Evolutionary conservation across 495 filamentous ascomycete species (phyloP), one percentile per base, ranked within the genome.

Genomic region (Lophiostoma macrostomum): DNA sequence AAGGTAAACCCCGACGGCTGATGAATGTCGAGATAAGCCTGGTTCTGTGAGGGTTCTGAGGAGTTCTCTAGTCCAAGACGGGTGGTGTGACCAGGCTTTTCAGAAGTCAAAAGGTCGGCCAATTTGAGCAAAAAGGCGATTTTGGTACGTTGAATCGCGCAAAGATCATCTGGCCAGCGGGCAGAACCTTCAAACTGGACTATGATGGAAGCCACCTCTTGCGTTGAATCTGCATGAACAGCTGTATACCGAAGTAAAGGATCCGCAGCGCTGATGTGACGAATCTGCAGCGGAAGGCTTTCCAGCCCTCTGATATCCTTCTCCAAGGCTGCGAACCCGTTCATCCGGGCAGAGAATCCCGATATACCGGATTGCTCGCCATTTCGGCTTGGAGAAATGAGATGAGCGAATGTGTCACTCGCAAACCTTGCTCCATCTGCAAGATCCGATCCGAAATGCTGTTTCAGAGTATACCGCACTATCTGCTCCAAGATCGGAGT

Each of bases 151-250:
- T 97, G 93, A 36, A 98, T 91, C 3, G 93, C 91, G 8, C 76
- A 75, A 6, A 97, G 71, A 61, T 91, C 86, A 58, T 97, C 90
- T 0, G 93, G 94, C 93, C 93, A 98, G 49, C 90, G 85, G 8
- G 80, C 82, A 4, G 94, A 97, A 27, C 86, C 88, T 71, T 98
- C 93, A 60, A 98, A 96, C 57, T 91, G 90, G 20, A 98, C 75
- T 29, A 87, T 74, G 43, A 91, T 74, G 48, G 91, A 83, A 34
- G 80, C 78, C 3, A 80, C 77, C 22, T 64, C 61, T 12, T 66
- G 58, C 27, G 79, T 61, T 14, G 50, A 52, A 31, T 64, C 53
- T 43, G 63, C 66, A 14, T 72, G 72, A 44, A 86, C 67, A 0
- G 87, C 86, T 4, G 90, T 71, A 58, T 85, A 90, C 38, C 91